These are phyloP conservation scores for Starmerella vitae DNA, from an alignment of 805 yeast species.

Conservation along the genomic window DNA sequence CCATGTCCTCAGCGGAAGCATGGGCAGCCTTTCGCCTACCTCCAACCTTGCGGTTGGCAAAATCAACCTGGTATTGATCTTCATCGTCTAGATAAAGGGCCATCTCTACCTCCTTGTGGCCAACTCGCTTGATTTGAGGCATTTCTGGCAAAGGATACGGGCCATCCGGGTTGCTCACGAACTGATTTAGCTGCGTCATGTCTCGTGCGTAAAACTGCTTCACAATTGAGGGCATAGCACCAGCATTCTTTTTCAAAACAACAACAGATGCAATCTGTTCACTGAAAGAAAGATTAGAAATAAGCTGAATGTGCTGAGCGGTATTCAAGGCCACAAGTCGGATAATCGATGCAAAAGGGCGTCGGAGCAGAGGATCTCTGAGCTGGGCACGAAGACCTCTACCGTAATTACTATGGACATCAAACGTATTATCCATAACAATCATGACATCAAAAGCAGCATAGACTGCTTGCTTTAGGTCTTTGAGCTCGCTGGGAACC, in stretches of 20 bases:
- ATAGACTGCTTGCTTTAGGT: conserved; percentile 21
- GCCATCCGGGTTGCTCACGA: conserved; percentile 37
- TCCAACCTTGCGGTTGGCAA: conserved; percentile 7
- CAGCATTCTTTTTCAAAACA: conserved; percentile 67
- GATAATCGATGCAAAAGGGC: conserved; percentile 39
- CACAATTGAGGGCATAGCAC: conserved; percentile 65
- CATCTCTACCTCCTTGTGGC: conserved; percentile 64
- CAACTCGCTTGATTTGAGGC: conserved; percentile 46
- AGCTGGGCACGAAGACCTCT: conserved; percentile 22
- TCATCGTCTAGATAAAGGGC: conserved; percentile 23
- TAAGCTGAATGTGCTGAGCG: conserved; percentile 62
- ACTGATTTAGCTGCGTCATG: conserved; percentile 45
- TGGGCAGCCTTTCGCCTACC: conserved; percentile 24
- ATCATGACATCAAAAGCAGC: conserved; percentile 44
- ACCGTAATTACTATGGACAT: conserved; percentile 30
- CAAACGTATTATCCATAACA: conserved; percentile 50
- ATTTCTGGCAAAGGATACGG: conserved; percentile 75
- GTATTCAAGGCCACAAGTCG: conserved; percentile 66
- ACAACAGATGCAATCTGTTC: conserved; percentile 71
- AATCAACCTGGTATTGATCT: conserved; percentile 17
- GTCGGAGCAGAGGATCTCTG: conserved; percentile 21
- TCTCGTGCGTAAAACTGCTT: conserved; percentile 61
- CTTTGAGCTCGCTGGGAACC: conserved; percentile 32
- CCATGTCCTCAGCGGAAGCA: conserved; percentile 12
- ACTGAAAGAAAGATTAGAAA: conserved; percentile 35